Evolutionary conservation across 2,329 filamentous ascomycete species (phyloP).

Genomic region (Arthrobotrys iridis): DNA sequence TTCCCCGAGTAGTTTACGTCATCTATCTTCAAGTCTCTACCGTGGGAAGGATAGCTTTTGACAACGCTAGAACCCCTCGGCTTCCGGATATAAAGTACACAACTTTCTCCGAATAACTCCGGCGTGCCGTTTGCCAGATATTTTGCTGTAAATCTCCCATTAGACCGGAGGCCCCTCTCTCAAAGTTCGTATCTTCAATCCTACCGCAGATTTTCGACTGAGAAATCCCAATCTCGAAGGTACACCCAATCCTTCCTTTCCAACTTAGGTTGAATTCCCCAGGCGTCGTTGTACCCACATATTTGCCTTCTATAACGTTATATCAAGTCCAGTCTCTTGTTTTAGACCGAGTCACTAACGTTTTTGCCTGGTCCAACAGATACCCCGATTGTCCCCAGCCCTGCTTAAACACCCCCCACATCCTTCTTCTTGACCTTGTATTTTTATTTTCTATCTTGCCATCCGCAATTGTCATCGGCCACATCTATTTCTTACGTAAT

Average conservation of each 20-base stretch:
- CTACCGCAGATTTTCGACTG: slow-evolving; percentile 1
- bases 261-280: not conserved
- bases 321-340: not conserved
- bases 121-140: slow-evolving; percentile 35
- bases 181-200: slow-evolving; percentile 1
- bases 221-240: slow-evolving; percentile 18
- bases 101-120: slow-evolving; percentile 53
- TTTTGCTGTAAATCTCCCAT: not conserved
- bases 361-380: slow-evolving; percentile 16
- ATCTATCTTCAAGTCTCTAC: slow-evolving; percentile 11
- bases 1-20: slow-evolving; percentile 29
- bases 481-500: slow-evolving; percentile 50
- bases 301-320: slow-evolving; percentile 31
- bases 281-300: not conserved
- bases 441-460: slow-evolving; percentile 15
- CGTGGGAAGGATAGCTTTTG: not conserved
- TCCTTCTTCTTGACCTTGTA: slow-evolving; percentile 1
- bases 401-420: not conserved
- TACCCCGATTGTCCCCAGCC: not conserved
- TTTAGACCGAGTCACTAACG: not conserved
- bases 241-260: not conserved
- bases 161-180: slow-evolving; percentile 8
- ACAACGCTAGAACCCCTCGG: slow-evolving; percentile 9
- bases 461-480: slow-evolving; percentile 16
- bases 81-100: slow-evolving; percentile 33